Base-by-base conservation (phyloP, 2,329 filamentous ascomycete species). In the Nemania sp. region DNA sequence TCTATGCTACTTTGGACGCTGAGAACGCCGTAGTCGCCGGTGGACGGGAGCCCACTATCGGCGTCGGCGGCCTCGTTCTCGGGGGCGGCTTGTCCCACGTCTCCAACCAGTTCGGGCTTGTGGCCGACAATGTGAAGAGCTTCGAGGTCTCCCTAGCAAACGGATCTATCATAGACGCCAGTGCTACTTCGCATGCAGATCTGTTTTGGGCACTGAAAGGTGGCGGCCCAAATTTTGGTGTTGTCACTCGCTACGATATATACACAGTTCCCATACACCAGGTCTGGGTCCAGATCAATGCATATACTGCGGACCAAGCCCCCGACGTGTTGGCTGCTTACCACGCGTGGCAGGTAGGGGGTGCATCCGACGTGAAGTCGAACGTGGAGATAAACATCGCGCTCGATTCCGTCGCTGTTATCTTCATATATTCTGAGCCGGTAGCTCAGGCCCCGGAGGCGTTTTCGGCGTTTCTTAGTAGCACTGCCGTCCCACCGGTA, bases 201-300 rank as follows among this genome's bases (percentile, higher is more conserved):
- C 79, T 87, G 0, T 86, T 79, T 72, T 80, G 78, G 69, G 84
- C 83, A 0, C 76, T 86, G 1, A 82, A 84, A 64, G 85, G 85
- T 4, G 85, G 85, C 18, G 78, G 79, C 20, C 82, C 78, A 65
- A 86, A 86, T 69, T 82, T 84, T 51, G 83, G 83, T 41, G 77
- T 82, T 62, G 77, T 80, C 1, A 80, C 82, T 1, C 69, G 73
- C 4, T 79, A 80, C 61, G 76, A 79, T 29, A 59, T 82, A n/a
- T 68, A 72, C 38, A 77, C 73, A 4, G 63, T 74, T 6, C 75
- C 76, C 3, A 27, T 72, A 0, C n/a, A 59, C 1, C 59, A 68
- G 1, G 68, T 77, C 1, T 79, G 76, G 76, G 76, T 72, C 51
- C 51, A 72, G 35, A 11, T 70, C 0, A 29, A 22, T 1, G 24